phyloP scores from a whole-genome alignment of 2,329 filamentous ascomycete genomes.

The Cladobotryum mycophilum region DNA sequence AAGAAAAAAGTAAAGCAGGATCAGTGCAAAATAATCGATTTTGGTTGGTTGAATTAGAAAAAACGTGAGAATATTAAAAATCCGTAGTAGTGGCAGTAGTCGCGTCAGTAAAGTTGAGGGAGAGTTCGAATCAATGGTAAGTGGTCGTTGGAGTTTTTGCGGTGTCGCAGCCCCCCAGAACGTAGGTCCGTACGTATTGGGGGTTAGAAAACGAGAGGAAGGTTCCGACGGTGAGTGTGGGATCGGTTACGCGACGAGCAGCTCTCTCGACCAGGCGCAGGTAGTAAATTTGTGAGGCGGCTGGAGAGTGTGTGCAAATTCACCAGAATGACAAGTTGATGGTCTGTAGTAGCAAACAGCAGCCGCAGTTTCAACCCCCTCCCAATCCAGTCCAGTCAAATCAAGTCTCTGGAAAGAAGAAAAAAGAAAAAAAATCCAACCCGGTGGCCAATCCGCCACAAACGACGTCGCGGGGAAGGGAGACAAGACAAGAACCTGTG shows the following conservation, averaged over 20 bases:
- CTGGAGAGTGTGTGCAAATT: not conserved
- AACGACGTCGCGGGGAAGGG: not conserved
- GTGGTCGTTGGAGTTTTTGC: not conserved
- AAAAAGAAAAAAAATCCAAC: too few relatives aligned
- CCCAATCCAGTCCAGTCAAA: too few relatives aligned
- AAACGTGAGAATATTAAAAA: not conserved
- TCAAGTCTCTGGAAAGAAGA: too few relatives aligned
- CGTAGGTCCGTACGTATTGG: not conserved
- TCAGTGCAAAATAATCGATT: not conserved
- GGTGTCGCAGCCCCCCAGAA: slow-evolving; percentile 10
- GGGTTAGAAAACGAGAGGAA: slow-evolving; percentile 9
- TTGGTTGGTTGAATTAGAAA: not conserved
- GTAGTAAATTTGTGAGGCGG: too few relatives aligned
- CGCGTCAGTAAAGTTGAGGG: not conserved
- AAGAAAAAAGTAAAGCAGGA: not conserved
- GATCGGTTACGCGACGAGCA: slow-evolving; percentile 1
- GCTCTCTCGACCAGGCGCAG: slow-evolving; percentile 1
- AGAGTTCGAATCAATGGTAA: too few relatives aligned
- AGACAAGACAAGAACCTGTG: not conserved
- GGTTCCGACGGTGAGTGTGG: slow-evolving; percentile 1
- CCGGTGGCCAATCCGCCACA: too few relatives aligned
- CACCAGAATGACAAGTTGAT: too few relatives aligned
- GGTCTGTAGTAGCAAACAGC: too few relatives aligned
- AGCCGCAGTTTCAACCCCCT: too few relatives aligned
- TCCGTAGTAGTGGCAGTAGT: slow-evolving; percentile 1